Evolutionary conservation across 108 stramenopile genomes (phyloP), one percentile per base, ranked within the genome.

Genomic region (Pseudonitzschia pungens): DNA sequence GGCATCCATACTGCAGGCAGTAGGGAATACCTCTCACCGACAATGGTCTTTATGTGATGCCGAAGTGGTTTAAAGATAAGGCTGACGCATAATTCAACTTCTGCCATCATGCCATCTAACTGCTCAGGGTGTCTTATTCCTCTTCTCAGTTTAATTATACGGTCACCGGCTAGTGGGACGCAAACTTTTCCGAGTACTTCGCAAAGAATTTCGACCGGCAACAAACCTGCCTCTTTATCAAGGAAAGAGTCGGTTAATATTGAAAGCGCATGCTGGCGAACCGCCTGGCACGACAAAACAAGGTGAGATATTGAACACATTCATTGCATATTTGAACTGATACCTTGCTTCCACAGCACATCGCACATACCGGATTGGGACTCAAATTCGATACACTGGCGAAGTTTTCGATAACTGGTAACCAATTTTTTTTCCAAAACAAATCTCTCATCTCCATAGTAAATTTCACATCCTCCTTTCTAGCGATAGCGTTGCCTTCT

Each of bases 61-160:
- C 90, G 78, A 43, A 94, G 78, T 14, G 93, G 93, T 71, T 94
- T 91, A 82, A 94, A 94, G 31, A 94, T 80, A 16, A 94, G 83
- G 62, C 89, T 75, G 15, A 92, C 84, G 66, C 90, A 92, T 9
- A 91, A 78, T 60, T 94, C 91, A 53, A 94, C 77, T 66, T 94
- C 93, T 50, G 84, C 84, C 82, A 89, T 75, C 12, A 82, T 75
- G 44, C 83, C 90, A 51, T 92, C 91, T 0, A 62, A 45, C 18
- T 51, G 50, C 1, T 62, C 75, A n/a, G 71, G 51, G 31, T 70
- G 54, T 16, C 24, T 55, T n/a, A 71, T 24, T 15, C 76, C 58
- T 56, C 71, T 69, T 31, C 67, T 41, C 16, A 94, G 71, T 57
- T 81, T 81, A 4, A 79, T 70, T 24, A 94, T 89, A 12, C 89